Evolutionary conservation across 2,329 filamentous ascomycete species (phyloP), one percentile per base, ranked within the genome.

Genomic region (Aspergillus sp.): DNA sequence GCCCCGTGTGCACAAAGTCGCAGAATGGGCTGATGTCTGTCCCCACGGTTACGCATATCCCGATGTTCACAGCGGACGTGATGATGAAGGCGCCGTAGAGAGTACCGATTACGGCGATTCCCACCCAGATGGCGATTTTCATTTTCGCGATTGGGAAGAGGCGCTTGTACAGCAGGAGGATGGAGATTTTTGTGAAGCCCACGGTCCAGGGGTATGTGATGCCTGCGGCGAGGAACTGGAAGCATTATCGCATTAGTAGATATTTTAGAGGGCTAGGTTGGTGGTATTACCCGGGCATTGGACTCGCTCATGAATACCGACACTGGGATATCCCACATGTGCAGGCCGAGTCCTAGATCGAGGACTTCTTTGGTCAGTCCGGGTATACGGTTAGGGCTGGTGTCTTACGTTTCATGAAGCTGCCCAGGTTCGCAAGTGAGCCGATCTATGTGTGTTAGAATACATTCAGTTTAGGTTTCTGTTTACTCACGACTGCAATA

Each of bases 141-240:
- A 45, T 47, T 17, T 47, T 37, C 5, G 23, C 23, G 1, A 51
- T 14, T 1, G 53, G 46, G 27, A 56, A 56, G 12, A 51, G 12
- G 4, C 53, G 53, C 46, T 45, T 50, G 14, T 50, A 56, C 14
- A 56, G 15, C 2, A 56, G 14, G 2, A 56, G 53, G 19, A 56
- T 56, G 3, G 53, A 56, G 19, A 56, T 35, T 14, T 56, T 56
- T 6, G 53, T 35, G 27, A 56, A 56, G 17, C 53, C 44, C 12
- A 50, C 6, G 4, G 53, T 45, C 53, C 46, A 51, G 19, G 46
- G 45, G 53, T 37, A 50, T 6, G 25, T 51, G 25, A 50, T 50
- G 25, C 44, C 37, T 31, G 46, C 37, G 17, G 43, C 33, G 52
- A 51, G 17, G 31, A 54, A 23, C 27, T 54, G 11, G 12, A 15